These are phyloP conservation scores for Termitomyces sp. DNA, from an alignment of 768 basidiomycete genomes.

Conservation along the genomic window DNA sequence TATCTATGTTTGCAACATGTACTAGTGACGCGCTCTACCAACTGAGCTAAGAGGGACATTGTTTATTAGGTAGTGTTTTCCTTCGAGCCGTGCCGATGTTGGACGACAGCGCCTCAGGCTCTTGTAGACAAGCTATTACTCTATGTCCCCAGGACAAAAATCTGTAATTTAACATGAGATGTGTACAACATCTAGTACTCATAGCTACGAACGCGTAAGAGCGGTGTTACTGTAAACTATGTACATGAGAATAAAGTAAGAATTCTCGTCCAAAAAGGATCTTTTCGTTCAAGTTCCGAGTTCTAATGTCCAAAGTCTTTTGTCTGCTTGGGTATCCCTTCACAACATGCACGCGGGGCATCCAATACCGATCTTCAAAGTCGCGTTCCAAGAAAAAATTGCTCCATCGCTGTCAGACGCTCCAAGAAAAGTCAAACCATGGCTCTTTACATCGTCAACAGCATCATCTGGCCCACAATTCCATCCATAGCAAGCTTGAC, in stretches of 20 bases:
- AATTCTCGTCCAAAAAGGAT: background rate
- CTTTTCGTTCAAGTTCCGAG: background rate
- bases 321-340: background rate
- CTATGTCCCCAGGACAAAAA: background rate
- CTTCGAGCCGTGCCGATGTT: too few relatives aligned
- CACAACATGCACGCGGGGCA: background rate
- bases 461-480: constrained; percentile 22
- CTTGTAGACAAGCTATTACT: background rate
- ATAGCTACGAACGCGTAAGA: background rate
- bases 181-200: background rate
- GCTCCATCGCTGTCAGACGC: background rate
- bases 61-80: background rate
- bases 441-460: constrained; percentile 12
- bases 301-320: background rate
- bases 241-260: background rate
- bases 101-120: background rate
- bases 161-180: background rate
- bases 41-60: constrained; percentile 28
- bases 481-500: constrained; percentile 34
- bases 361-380: background rate
- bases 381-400: background rate
- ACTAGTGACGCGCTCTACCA: constrained; percentile 34
- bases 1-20: background rate
- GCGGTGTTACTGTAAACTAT: background rate
- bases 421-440: background rate